phyloP scores from a whole-genome alignment of 225 moss, liverwort and hornwort species.

The Sphagnum tenellum region DNA sequence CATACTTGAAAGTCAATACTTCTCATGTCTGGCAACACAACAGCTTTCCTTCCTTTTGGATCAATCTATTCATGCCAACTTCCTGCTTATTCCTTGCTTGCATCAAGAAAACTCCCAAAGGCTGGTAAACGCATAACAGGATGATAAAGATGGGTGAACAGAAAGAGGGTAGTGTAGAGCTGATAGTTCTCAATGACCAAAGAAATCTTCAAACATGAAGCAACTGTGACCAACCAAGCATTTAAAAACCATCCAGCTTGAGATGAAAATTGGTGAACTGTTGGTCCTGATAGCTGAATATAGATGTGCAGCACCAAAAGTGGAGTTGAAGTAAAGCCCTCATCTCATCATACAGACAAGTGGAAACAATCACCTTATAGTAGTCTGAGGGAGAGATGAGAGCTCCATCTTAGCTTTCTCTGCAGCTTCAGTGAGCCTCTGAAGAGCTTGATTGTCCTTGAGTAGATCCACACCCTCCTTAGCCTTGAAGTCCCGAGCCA shows the following conservation, averaged over 20 bases:
- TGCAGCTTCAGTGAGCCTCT: conserved; percentile 79
- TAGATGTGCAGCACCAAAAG: neutral
- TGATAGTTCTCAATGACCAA: neutral
- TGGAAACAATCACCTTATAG: conserved; percentile 45
- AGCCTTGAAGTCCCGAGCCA: conserved; percentile 62
- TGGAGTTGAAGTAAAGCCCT: no score
- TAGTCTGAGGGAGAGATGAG: conserved; percentile 67
- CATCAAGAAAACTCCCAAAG: no score
- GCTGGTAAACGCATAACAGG: no score
- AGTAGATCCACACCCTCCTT: conserved; percentile 76
- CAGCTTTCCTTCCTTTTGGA: no score
- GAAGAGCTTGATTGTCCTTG: conserved; percentile 79
- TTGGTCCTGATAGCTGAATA: neutral
- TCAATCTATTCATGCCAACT: no score
- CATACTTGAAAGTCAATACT: neutral
- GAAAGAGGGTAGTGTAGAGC: neutral
- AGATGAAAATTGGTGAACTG: no score
- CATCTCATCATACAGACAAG: neutral
- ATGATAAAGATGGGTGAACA: neutral
- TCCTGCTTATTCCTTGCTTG: neutral
- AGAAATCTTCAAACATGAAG: neutral
- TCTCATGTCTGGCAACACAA: neutral
- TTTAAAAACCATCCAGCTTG: no score
- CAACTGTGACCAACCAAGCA: neutral
- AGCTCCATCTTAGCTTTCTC: conserved; percentile 93